Percentiles rank a stretch among this genome's conserved stretches.
phyloP scores from a whole-genome alignment of 1,284 basidiomycete species.

The Laetiporus sulphureus region DNA sequence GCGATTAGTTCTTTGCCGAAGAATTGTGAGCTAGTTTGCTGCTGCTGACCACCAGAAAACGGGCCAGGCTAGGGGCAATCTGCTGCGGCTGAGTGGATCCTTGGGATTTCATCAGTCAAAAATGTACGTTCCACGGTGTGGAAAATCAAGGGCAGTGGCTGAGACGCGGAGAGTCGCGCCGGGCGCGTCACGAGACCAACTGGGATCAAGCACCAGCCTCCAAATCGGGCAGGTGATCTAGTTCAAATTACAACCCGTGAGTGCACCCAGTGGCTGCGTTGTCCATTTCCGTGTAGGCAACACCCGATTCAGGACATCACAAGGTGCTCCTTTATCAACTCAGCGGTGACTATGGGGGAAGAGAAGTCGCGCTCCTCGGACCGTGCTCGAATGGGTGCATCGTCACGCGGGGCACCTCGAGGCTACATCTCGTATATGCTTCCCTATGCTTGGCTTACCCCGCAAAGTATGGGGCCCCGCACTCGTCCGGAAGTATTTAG shows the following conservation, averaged over 20 bases:
- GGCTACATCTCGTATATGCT: neutral
- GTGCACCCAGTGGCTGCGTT: slow-evolving; percentile 2
- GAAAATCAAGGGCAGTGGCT: too few species aligned
- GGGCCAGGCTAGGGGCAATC: slow-evolving; percentile 13
- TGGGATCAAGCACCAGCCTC: slow-evolving; percentile 1
- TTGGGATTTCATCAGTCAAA: too few species aligned
- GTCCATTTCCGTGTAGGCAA: neutral
- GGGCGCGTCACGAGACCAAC: slow-evolving; percentile 5
- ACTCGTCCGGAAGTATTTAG: slow-evolving; percentile 9
- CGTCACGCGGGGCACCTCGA: slow-evolving; percentile 15
- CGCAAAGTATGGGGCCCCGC: slow-evolving; percentile 15
- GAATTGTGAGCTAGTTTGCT: neutral
- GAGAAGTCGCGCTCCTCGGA: neutral
- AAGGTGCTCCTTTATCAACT: neutral
- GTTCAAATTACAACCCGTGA: slow-evolving; percentile 7
- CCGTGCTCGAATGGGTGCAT: neutral
- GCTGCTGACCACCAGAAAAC: slow-evolving; percentile 20
- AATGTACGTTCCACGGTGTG: too few species aligned
- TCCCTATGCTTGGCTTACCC: slow-evolving; percentile 7
- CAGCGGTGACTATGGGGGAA: neutral
- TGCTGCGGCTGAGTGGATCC: too few species aligned
- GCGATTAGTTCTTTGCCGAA: slow-evolving; percentile 7
- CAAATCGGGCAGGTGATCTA: slow-evolving; percentile 7
- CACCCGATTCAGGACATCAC: slow-evolving; percentile 2
- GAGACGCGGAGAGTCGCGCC: too few species aligned